These are phyloP conservation scores for Zychaea mexicana DNA, from an alignment of 371 early-diverging fungal species.

Conservation along the genomic window DNA sequence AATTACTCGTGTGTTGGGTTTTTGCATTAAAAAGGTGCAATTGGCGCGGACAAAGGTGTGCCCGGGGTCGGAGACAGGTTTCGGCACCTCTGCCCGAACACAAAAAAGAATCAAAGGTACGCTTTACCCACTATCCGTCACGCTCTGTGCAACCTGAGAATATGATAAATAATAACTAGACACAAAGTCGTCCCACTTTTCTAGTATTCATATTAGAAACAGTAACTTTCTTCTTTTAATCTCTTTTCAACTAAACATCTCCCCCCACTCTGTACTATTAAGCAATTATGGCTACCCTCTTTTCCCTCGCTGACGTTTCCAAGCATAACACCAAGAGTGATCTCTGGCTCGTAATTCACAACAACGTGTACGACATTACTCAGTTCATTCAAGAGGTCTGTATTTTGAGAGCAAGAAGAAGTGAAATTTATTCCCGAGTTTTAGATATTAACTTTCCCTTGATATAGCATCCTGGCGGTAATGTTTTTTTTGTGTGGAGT, in stretches of 20 bases:
- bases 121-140: not conserved
- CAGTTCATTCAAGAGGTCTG: conserved; percentile 71
- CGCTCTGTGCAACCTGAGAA: not conserved
- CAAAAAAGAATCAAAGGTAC: not conserved
- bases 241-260: not conserved
- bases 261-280: not conserved
- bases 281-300: conserved; percentile 27
- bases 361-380: conserved; percentile 86
- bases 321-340: conserved; percentile 57
- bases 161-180: not conserved
- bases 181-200: not conserved
- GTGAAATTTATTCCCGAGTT: not conserved
- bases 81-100: conserved; percentile 2
- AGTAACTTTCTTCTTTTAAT: not conserved
- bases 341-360: conserved; percentile 75
- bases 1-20: not conserved
- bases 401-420: not conserved
- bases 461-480: conserved; percentile 54
- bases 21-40: not conserved
- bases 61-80: not conserved
- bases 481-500: not conserved
- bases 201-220: not conserved
- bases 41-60: not conserved
- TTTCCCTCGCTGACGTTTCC: conserved; percentile 59
- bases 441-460: not conserved